Percentiles rank a stretch among this genome's conserved stretches.
Evolutionary conservation across 208 protist species (phyloP).

Genomic region (Angomonas ambiguus): DNA sequence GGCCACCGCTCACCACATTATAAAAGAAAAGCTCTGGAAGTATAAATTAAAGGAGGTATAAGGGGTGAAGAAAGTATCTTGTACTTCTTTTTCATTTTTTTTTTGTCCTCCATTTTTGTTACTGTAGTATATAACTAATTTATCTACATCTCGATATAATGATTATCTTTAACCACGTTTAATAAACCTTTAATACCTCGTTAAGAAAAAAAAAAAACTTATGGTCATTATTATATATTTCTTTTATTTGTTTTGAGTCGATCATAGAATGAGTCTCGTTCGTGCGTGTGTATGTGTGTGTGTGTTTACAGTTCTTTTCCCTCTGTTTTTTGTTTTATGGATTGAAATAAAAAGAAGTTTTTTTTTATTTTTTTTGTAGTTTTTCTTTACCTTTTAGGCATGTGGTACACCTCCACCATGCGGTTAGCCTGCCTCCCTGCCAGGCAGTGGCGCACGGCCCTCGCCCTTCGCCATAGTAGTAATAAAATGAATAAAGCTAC

Average conservation of each 20-base stretch:
- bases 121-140: neutral
- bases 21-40: conserved; percentile 79
- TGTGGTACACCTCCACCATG: no score
- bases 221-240: neutral
- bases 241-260: neutral
- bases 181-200: neutral
- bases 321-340: neutral
- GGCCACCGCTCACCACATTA: conserved; percentile 34
- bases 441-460: no score
- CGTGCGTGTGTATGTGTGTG: no score
- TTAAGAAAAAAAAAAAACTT: neutral
- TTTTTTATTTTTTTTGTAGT: conserved; percentile 11
- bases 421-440: no score
- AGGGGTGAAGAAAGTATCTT: neutral
- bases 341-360: neutral
- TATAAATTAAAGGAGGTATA: conserved; percentile 68
- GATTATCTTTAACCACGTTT: neutral
- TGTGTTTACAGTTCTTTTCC: neutral
- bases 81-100: conserved; percentile 13
- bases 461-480: no score
- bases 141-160: neutral
- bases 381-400: neutral
- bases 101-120: conserved; percentile 8
- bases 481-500: no score
- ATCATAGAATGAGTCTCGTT: neutral